A percentile compares a stretch with the other conserved stretches of the same genome.
Conservation (phyloP, 345 rosid species). For the Corchorus capsularis region DNA sequence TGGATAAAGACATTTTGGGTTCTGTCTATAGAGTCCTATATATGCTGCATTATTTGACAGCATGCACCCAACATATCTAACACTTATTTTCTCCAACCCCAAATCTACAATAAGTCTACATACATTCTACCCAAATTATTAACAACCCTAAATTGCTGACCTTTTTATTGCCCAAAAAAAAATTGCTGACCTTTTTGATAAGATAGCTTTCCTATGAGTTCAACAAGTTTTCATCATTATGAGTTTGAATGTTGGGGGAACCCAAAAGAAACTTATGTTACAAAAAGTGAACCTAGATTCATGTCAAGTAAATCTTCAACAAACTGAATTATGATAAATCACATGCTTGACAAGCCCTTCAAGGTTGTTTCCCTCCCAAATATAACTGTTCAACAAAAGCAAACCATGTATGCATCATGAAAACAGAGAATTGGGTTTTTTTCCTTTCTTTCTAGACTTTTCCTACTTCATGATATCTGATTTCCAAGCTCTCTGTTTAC, state of each 20-base stretch:
- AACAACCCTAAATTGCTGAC: background rate
- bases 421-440: background rate
- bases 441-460: background rate
- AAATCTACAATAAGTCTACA: background rate
- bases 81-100: background rate
- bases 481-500: background rate
- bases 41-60: conserved; percentile 12
- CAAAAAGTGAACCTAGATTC: background rate
- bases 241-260: conserved; percentile 9
- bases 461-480: background rate
- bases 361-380: background rate
- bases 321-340: background rate
- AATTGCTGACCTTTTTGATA: background rate
- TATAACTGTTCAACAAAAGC: background rate
- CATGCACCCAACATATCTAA: background rate
- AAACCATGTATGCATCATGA: background rate
- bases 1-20: conserved; percentile 2
- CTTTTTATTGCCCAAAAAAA: background rate
- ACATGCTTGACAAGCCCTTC: background rate
- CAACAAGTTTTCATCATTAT: background rate
- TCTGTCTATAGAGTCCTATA: background rate
- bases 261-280: background rate
- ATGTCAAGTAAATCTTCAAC: background rate
- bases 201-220: background rate
- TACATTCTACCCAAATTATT: background rate